Percentiles rank a stretch among this genome's conserved stretches.
Evolutionary conservation across 305 asterid species (phyloP).

Genomic region (Lippia alba): DNA sequence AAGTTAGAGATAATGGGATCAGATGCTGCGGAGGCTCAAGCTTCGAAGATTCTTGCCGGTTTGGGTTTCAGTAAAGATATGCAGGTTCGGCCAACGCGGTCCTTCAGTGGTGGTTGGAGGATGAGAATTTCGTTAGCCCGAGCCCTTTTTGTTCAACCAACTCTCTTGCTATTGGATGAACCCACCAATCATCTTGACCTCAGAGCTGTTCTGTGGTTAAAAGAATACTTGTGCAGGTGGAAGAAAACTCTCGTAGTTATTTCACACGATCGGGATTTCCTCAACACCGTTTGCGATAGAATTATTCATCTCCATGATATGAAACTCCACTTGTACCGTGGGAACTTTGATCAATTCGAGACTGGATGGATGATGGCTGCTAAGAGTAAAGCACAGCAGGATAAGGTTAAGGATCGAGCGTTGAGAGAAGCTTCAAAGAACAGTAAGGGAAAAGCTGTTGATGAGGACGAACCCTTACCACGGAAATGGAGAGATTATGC

Average conservation of each 20-base stretch:
- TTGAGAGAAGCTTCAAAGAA: too few relatives aligned
- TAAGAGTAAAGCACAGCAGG: constrained; percentile 63
- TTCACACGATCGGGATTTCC: constrained; percentile 82
- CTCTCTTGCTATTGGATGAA: constrained; percentile 76
- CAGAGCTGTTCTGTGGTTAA: constrained; percentile 83
- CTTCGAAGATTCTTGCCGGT: constrained; percentile 82
- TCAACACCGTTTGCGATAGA: constrained; percentile 68
- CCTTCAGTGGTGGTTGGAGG: constrained; percentile 93
- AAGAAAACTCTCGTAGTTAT: constrained; percentile 88
- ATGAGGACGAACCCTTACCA: too few relatives aligned
- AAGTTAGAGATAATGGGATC: constrained; percentile 73
- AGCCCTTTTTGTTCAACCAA: constrained; percentile 86
- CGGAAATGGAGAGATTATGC: too few relatives aligned
- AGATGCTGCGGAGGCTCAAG: constrained; percentile 86
- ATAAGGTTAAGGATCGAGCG: constrained; percentile 72
- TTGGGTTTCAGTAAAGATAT: constrained; percentile 78
- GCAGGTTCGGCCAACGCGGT: constrained; percentile 69
- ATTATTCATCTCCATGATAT: constrained; percentile 76
- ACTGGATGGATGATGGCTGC: constrained; percentile 67
- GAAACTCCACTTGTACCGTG: constrained; percentile 75
- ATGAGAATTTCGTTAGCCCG: constrained; percentile 86
- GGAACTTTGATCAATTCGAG: constrained; percentile 71
- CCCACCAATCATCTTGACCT: constrained; percentile 88
- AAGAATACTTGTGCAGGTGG: constrained; percentile 83
- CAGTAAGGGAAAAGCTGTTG: too few relatives aligned